phyloP scores from a whole-genome alignment of 805 yeast species.

The Candida sanyiensis region DNA sequence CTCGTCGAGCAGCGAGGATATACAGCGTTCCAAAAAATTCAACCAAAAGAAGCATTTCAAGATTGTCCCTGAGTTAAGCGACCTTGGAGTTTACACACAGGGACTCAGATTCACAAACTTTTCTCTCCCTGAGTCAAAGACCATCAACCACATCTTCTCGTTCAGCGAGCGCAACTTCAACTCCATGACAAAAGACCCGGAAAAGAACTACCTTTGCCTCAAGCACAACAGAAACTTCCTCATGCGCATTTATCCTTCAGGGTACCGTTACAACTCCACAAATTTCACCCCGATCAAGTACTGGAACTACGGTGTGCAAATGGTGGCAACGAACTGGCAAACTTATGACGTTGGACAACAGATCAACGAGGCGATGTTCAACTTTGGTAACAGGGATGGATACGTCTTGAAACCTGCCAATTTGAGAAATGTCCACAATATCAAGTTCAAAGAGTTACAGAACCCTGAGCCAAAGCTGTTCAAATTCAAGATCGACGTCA shows the following conservation, averaged over 20 bases:
- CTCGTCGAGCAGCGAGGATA: constrained; percentile 14
- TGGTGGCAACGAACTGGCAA: constrained; percentile 98
- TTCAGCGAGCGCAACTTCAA: constrained; percentile 69
- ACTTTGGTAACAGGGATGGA: constrained; percentile 54
- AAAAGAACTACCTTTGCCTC: constrained; percentile 47
- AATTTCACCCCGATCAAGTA: constrained; percentile 75
- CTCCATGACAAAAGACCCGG: constrained; percentile 57
- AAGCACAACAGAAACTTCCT: constrained; percentile 74
- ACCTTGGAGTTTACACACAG: constrained; percentile 54
- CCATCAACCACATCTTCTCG: constrained; percentile 78
- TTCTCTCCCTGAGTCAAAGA: constrained; percentile 79
- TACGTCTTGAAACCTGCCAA: constrained; percentile 69
- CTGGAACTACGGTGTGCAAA: constrained; percentile 85
- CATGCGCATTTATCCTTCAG: constrained; percentile 86
- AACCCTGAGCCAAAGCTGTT: constrained; percentile 10
- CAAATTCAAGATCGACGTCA: constrained; percentile 37
- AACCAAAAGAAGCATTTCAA: constrained; percentile 18
- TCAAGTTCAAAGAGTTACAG: constrained; percentile 18
- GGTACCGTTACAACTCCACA: constrained; percentile 65
- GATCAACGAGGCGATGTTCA: constrained; percentile 77
- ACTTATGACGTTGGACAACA: constrained; percentile 87
- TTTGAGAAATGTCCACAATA: constrained; percentile 27
- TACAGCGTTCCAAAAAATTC: constrained; percentile 5
- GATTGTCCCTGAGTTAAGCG: constrained; percentile 42
- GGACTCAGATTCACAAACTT: constrained; percentile 79